Conservation (phyloP, 352 stramenopile genomes). For the Phytopythium cucurbitacearum region DNA sequence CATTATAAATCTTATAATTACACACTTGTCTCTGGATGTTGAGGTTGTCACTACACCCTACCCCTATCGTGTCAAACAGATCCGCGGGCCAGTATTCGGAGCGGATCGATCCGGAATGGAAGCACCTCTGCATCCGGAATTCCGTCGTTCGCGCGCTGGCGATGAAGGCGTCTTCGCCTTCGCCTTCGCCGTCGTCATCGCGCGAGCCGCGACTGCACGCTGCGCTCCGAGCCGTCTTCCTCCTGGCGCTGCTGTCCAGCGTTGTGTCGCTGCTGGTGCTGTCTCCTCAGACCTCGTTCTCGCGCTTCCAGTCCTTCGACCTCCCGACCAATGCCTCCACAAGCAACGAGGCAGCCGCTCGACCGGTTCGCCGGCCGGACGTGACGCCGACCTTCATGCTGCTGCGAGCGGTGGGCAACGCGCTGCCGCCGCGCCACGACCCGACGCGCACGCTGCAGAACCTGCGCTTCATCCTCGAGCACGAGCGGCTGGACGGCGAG, state of each 20-base stretch:
- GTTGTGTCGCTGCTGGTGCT: conserved; percentile 20
- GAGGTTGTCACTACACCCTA: neutral
- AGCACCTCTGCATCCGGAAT: neutral
- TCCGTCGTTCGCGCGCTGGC: neutral
- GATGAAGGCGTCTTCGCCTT: conserved; percentile 2
- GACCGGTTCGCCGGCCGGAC: neutral
- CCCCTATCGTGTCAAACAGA: conserved; percentile 3
- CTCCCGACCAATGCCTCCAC: too few relatives aligned
- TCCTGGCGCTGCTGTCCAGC: conserved; percentile 12
- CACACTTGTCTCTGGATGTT: too few relatives aligned
- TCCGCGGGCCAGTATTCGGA: neutral
- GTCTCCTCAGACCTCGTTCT: conserved; percentile 14
- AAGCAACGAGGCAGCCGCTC: too few relatives aligned
- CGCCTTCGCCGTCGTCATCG: conserved; percentile 2
- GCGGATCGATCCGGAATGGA: too few relatives aligned
- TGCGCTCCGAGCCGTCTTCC: conserved; percentile 12
- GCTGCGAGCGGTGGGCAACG: conserved; percentile 42
- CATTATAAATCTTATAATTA: too few relatives aligned
- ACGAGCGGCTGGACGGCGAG: conserved; percentile 34
- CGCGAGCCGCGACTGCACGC: neutral
- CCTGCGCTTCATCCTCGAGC: conserved; percentile 44
- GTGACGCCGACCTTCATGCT: conserved; percentile 23
- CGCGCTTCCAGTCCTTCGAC: conserved; percentile 6
- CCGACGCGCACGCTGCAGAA: conserved; percentile 32
- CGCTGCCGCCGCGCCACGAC: conserved; percentile 50